Percentiles rank a stretch among this genome's conserved stretches.
Conservation (phyloP, 306 rosid species). For the Rosa chinensis region DNA sequence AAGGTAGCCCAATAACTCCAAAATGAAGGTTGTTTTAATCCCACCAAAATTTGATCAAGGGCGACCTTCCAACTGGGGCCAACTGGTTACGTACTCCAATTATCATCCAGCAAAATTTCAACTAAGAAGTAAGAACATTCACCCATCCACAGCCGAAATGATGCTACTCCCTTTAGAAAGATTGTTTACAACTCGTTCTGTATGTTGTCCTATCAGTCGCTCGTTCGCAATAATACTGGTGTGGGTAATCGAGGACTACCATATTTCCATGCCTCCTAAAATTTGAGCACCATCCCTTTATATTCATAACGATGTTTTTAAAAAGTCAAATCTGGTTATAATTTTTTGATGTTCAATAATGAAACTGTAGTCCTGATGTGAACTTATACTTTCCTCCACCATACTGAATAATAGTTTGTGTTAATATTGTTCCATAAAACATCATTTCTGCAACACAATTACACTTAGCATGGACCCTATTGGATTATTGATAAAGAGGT, state of each 20-base stretch:
- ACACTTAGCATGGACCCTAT: conserved; percentile 22
- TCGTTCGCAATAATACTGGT: conserved; percentile 42
- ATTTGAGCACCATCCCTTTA: conserved; percentile 48
- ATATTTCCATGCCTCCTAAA: conserved; percentile 52
- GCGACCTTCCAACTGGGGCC: not conserved
- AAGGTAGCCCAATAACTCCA: too few relatives aligned
- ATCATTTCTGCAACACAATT: not conserved
- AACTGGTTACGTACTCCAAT: not conserved
- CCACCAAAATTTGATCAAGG: not conserved
- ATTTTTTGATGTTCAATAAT: conserved; percentile 25
- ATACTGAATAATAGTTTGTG: conserved; percentile 34
- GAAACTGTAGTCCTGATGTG: conserved; percentile 50
- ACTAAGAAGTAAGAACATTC: conserved; percentile 20
- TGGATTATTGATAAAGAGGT: conserved; percentile 34
- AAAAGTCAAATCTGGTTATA: conserved; percentile 47
- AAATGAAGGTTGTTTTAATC: too few relatives aligned
- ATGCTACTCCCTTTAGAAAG: conserved; percentile 36
- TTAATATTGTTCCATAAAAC: conserved; percentile 5
- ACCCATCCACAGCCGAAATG: conserved; percentile 32
- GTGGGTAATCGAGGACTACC: conserved; percentile 44
- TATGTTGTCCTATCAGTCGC: conserved; percentile 25
- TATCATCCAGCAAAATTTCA: conserved; percentile 26
- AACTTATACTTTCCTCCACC: conserved; percentile 41
- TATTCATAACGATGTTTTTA: conserved; percentile 58
- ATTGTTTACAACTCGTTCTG: conserved; percentile 29